Evolutionary conservation across 192 early-diverging fungal genomes (phyloP).

Genomic region (Helicostylum pulchrum): DNA sequence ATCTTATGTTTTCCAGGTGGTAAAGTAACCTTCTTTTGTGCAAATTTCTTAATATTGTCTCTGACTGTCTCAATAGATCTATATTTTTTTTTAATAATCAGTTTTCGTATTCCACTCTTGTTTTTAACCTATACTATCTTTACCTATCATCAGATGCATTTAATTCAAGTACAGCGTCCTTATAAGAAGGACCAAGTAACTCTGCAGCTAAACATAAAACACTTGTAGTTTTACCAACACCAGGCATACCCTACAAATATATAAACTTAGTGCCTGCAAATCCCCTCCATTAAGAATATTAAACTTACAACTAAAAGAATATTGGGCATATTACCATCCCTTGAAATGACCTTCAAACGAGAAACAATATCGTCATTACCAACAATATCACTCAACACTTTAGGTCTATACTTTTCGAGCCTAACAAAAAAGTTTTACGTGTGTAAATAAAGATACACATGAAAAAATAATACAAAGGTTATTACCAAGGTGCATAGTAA

Average conservation of each 20-base stretch:
- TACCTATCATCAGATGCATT: slow-evolving; percentile 99
- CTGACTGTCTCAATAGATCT: slow-evolving; percentile 96
- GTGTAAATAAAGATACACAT: not conserved
- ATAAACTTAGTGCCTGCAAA: not conserved
- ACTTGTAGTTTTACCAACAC: slow-evolving; percentile 97
- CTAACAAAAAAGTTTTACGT: slow-evolving; percentile 25
- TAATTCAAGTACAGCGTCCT: slow-evolving; percentile 93
- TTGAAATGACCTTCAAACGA: slow-evolving; percentile 79
- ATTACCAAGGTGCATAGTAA: not conserved
- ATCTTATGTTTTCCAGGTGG: slow-evolving; percentile 84
- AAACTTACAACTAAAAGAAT: slow-evolving; percentile 78
- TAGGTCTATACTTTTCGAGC: slow-evolving; percentile 96
- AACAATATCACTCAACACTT: slow-evolving; percentile 82
- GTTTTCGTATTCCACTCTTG: not conserved
- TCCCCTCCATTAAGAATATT: not conserved
- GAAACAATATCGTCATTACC: slow-evolving; percentile 92
- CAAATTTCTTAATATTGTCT: slow-evolving; percentile 97
- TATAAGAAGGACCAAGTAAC: slow-evolving; percentile 78
- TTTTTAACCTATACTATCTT: not conserved
- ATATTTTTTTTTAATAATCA: not conserved
- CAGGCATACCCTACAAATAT: slow-evolving; percentile 73
- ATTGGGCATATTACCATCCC: slow-evolving; percentile 94
- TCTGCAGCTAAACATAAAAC: slow-evolving; percentile 91
- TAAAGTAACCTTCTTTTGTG: slow-evolving; percentile 96
- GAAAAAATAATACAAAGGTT: not conserved